Conservation (phyloP, 306 rosid genomes). For the Cicer yamashitae region DNA sequence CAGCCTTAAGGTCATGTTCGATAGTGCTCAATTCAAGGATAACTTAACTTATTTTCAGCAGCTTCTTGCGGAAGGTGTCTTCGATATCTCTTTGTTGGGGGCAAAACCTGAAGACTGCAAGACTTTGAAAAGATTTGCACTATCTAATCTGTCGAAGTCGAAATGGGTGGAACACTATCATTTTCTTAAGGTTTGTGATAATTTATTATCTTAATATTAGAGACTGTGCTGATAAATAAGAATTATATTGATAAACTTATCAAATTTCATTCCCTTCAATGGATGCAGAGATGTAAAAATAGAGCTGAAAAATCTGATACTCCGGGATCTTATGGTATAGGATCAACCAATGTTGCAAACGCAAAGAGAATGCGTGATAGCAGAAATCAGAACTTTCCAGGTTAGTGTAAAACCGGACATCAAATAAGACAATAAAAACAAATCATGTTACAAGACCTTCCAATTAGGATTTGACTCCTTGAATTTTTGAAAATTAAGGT, state of each 20-base stretch:
- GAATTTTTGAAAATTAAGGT: slow-evolving; percentile 1
- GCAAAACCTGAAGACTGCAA: slow-evolving; percentile 85
- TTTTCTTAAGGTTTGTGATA: slow-evolving; percentile 69
- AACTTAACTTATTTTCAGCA: slow-evolving; percentile 81
- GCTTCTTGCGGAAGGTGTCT: slow-evolving; percentile 87
- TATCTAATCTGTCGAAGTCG: slow-evolving; percentile 65
- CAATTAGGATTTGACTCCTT: not conserved
- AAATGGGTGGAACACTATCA: slow-evolving; percentile 85
- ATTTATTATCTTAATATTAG: slow-evolving; percentile 33
- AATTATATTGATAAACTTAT: slow-evolving; percentile 9
- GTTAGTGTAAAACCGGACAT: slow-evolving; percentile 54
- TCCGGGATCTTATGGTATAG: slow-evolving; percentile 51
- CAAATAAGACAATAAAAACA: not conserved
- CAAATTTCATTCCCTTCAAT: slow-evolving; percentile 41
- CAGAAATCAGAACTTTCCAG: slow-evolving; percentile 73
- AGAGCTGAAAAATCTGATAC: slow-evolving; percentile 55
- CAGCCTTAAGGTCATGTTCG: slow-evolving; percentile 83
- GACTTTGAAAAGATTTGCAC: slow-evolving; percentile 74
- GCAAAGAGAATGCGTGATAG: slow-evolving; percentile 61
- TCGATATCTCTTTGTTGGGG: slow-evolving; percentile 71
- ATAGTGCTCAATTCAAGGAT: slow-evolving; percentile 83
- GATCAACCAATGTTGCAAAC: slow-evolving; percentile 58
- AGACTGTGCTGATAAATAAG: not conserved
- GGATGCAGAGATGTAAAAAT: slow-evolving; percentile 65
- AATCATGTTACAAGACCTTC: slow-evolving; percentile 7